Evolutionary conservation across 2,329 filamentous ascomycete species (phyloP), one percentile per base, ranked within the genome.

Genomic region (Cladosporium sp.): DNA sequence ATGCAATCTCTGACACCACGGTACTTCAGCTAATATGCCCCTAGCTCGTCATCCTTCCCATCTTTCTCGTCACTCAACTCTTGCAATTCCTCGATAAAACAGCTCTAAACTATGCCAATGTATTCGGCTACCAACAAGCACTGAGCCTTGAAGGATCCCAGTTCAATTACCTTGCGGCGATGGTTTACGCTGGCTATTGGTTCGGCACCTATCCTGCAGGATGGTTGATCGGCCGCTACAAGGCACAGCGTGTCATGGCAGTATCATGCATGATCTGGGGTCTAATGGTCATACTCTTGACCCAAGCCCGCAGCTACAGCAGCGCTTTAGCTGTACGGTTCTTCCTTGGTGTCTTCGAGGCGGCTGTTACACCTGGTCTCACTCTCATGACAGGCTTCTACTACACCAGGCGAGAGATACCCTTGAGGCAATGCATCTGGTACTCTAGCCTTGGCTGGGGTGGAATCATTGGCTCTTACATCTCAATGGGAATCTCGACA

Each of bases 131-230:
- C 38, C 61, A 68, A 35, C 53, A 62, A 29, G 68, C 66, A 4
- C 43, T 69, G 15, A 52, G 55, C 1, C 59, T 70, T 2, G 52
- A 68, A 38, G 66, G 67, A 2, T 40, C 63, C 9, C 47, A 69
- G 41, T 70, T 69, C 54, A 68, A 65, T 43, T 67, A 66, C 42
- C 62, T 69, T 8, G 66, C 66, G 39, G 67, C 64, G 16, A 67
- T 70, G 58, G 58, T 70, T 0, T 71, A 70, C 50, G 67, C 65
- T 5, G 67, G 68, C 1, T 71, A 70, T 50, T 71, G 70, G 61
- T 65, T 70, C 48, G 68, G 68, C 2, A 68, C 70, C 41, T 70
- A 71, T 50, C 68, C 68, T n/a, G 69, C 67, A 39, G 67, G 67
- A 4, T 69, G 65, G 67, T 55, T 71, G 0, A 68, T 71, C 35